Percentiles rank a stretch among this genome's conserved stretches.
Evolutionary conservation across 805 yeast species (phyloP).

Genomic region (Suhomyces xylopsoci): DNA sequence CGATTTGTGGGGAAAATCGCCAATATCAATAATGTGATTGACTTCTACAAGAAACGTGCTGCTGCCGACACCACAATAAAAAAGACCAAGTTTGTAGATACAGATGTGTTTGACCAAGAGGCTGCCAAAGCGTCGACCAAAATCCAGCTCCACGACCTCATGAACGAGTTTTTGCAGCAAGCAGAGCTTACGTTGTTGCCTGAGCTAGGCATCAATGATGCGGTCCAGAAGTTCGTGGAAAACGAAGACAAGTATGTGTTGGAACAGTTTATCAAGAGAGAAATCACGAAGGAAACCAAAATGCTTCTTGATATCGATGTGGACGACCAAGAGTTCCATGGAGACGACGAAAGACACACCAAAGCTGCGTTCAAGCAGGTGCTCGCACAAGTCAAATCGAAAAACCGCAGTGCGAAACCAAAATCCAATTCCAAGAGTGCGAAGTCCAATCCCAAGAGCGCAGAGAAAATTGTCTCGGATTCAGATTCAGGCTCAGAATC

Average conservation of each 20-base stretch:
- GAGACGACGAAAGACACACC: conserved; percentile 24
- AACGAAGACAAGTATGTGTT: conserved; percentile 79
- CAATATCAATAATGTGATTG: conserved; percentile 81
- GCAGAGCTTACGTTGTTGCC: conserved; percentile 69
- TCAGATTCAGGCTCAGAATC: conserved; percentile 1
- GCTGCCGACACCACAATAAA: conserved; percentile 9
- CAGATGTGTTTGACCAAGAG: conserved; percentile 9
- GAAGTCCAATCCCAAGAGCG: background rate
- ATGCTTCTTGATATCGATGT: conserved; percentile 44
- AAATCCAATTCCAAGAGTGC: background rate
- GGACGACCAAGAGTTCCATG: conserved; percentile 35
- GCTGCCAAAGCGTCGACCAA: conserved; percentile 19
- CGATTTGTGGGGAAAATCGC: conserved; percentile 89
- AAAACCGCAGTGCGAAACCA: conserved; percentile 1
- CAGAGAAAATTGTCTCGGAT: background rate
- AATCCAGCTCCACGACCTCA: conserved; percentile 57
- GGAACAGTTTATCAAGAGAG: conserved; percentile 57
- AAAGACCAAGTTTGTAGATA: conserved; percentile 14
- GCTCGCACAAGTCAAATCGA: conserved; percentile 37
- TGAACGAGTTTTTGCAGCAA: conserved; percentile 59
- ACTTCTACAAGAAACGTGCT: conserved; percentile 54
- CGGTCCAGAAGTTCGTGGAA: conserved; percentile 68
- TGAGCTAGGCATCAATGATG: conserved; percentile 69
- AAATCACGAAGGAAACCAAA: conserved; percentile 51
- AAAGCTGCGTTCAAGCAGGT: conserved; percentile 40